Evolutionary conservation across 1,284 basidiomycete genomes (phyloP), one percentile per base, ranked within the genome.

Genomic region (Inonotus obliquus): DNA sequence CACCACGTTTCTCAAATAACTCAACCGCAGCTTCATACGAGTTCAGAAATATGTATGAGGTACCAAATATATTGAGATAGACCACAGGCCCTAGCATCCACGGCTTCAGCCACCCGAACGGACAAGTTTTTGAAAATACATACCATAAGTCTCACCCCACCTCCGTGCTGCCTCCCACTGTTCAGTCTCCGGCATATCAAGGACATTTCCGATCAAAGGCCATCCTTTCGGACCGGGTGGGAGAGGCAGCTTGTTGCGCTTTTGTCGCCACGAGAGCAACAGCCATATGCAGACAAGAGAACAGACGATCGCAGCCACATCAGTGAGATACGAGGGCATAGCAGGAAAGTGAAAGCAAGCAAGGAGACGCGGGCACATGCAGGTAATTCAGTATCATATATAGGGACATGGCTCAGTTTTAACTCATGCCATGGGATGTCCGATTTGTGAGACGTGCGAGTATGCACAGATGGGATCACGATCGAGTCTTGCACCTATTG

Each of bases 1-100:
- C 74, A 61, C 83, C 83, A 67, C 85, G 84, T 73, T 84, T 86
- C 69, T 89, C 85, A 52, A 90, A 76, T 71, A 90, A 76, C 45
- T 85, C 84, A 54, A 75, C 68, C 2, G 85, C 84, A 35, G 75
- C 69, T 66, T 81, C 75, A 7, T 76, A 73, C 10, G 80, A 83
- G 70, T 86, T 87, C 35, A 90, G 69, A 55, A 89, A 75, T 53
- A 90, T 70, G 32, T 86, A 73, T 41, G 60, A 58, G 10, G 38
- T 53, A 11, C 65, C 66, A 19, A 64, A 32, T 21, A 57, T 53
- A 23, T 61, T 37, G 7, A 64, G 27, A 32, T 82, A 83, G 60
- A 80, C 77, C 27, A 89, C 81, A 58, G 84, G 81, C 39, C 86
- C 86, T 89, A 21, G 47, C 73, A 14, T 73, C 60, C 79, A 78